A percentile compares a stretch with the other conserved stretches of the same genome.
These are phyloP conservation scores for Neonectria hederae DNA, from an alignment of 2,329 filamentous ascomycete genomes.

Conservation along the genomic window DNA sequence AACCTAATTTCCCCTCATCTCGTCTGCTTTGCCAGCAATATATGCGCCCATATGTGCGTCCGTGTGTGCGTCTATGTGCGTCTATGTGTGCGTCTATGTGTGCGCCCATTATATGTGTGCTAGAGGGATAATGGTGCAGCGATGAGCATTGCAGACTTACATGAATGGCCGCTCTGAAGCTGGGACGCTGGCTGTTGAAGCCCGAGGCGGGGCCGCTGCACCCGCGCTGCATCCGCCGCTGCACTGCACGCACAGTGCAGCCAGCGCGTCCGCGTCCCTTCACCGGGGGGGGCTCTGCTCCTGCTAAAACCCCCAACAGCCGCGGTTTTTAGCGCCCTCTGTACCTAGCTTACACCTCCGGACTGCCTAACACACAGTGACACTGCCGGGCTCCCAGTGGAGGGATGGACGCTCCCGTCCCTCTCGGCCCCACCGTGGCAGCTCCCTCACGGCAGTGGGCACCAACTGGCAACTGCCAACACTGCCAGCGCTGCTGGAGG, in stretches of 20 bases:
- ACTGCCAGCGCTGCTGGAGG: not conserved
- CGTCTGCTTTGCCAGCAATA: constrained; percentile 1
- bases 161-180: not conserved
- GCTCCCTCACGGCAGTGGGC: not conserved
- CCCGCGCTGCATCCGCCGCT: not conserved
- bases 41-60: constrained; percentile 1
- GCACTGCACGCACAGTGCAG: not conserved
- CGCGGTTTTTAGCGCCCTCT: not conserved
- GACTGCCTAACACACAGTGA: not conserved
- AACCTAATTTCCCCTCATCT: constrained; percentile 13
- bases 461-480: not conserved
- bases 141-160: not conserved
- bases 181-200: not conserved
- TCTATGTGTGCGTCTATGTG: not conserved
- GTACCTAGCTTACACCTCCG: not conserved
- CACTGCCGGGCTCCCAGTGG: not conserved
- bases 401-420: not conserved
- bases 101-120: not conserved
- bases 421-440: not conserved
- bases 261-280: not conserved
- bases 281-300: not conserved
- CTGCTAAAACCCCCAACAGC: not conserved
- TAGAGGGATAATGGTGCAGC: not conserved
- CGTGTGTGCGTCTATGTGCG: not conserved
- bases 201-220: constrained; percentile 3